phyloP scores from a whole-genome alignment of 2,329 filamentous ascomycete species.

The Aspergillus latus region DNA sequence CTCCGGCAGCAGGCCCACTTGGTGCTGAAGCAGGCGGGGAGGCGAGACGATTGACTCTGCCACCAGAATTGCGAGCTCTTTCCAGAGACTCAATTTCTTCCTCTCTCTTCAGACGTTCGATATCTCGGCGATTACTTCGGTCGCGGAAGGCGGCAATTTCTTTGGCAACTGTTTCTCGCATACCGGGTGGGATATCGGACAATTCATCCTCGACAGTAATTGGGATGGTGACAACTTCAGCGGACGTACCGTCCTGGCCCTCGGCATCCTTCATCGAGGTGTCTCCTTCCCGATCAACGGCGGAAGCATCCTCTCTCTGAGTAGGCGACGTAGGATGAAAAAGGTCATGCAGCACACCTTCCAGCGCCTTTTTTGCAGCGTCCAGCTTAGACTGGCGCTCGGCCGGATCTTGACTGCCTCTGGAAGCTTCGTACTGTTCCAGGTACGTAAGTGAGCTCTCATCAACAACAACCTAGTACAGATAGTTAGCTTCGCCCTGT shows the following conservation, averaged over 20 bases:
- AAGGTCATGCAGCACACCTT: conserved; percentile 67
- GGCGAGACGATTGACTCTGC: conserved; percentile 65
- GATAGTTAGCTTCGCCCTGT: conserved; percentile 1
- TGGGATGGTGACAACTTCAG: conserved; percentile 87
- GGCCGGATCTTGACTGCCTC: conserved; percentile 62
- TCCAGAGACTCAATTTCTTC: conserved; percentile 91
- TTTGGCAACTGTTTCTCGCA: conserved; percentile 89
- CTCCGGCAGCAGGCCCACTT: conserved; percentile 60
- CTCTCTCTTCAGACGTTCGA: conserved; percentile 82
- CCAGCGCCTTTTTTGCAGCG: conserved; percentile 66
- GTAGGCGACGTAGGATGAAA: conserved; percentile 63
- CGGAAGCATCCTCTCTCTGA: conserved; percentile 47
- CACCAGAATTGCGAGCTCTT: conserved; percentile 66
- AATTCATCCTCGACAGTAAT: conserved; percentile 88
- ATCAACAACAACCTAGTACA: conserved; percentile 66
- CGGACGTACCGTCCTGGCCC: conserved; percentile 58
- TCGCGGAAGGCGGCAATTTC: conserved; percentile 96
- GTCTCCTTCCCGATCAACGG: conserved; percentile 66
- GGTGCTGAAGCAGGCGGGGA: conserved; percentile 67
- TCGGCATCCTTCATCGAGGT: conserved; percentile 65
- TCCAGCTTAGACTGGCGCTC: conserved; percentile 68
- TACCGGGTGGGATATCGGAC: conserved; percentile 90
- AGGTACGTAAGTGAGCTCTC: conserved; percentile 79
- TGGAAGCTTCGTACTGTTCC: conserved; percentile 72
- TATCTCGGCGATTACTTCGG: conserved; percentile 79